Percentiles rank a stretch among this genome's conserved stretches.
These are phyloP conservation scores for Wickerhamomyces bovis DNA, from an alignment of 805 yeast species.

Conservation along the genomic window DNA sequence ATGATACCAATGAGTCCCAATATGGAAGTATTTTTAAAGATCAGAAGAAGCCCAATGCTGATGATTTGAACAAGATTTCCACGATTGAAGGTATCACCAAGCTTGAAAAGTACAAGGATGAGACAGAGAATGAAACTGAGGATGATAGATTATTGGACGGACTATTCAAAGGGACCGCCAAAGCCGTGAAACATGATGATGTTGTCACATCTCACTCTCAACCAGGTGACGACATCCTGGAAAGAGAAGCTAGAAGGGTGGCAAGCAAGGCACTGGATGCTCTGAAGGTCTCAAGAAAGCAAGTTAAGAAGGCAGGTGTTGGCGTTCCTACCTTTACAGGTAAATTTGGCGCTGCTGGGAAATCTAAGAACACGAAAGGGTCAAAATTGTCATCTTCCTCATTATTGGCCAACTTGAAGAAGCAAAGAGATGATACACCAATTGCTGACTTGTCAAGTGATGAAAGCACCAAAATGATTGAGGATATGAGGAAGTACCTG, in stretches of 20 bases:
- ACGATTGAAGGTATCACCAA: conserved; percentile 67
- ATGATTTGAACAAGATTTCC: conserved; percentile 63
- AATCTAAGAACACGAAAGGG: conserved; percentile 20
- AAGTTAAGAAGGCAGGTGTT: conserved; percentile 37
- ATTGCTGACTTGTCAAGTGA: conserved; percentile 1
- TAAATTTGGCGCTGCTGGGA: conserved; percentile 79
- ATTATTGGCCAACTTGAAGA: conserved; percentile 43
- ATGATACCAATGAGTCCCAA: conserved; percentile 45
- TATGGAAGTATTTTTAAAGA: conserved; percentile 45
- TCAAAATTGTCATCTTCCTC: conserved; percentile 36
- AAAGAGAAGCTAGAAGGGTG: conserved; percentile 55
- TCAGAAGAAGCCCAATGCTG: conserved; percentile 36
- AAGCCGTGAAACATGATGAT: conserved; percentile 74
- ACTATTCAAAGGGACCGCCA: conserved; percentile 66
- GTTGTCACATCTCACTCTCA: conserved; percentile 47
- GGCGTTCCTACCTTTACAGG: conserved; percentile 98
- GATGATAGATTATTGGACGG: conserved; percentile 71
- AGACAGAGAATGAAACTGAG: conserved; percentile 33
- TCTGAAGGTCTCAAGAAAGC: conserved; percentile 46
- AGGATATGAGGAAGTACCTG: conserved; percentile 36
- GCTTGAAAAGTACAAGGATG: conserved; percentile 52
- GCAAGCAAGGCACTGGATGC: conserved; percentile 50
- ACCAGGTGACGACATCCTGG: conserved; percentile 33
- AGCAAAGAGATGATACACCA: conserved; percentile 25
- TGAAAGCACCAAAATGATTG: conserved; percentile 23